Evolutionary conservation across 768 basidiomycete species (phyloP), one percentile per base, ranked within the genome.

Genomic region (Auricularia cornea): DNA sequence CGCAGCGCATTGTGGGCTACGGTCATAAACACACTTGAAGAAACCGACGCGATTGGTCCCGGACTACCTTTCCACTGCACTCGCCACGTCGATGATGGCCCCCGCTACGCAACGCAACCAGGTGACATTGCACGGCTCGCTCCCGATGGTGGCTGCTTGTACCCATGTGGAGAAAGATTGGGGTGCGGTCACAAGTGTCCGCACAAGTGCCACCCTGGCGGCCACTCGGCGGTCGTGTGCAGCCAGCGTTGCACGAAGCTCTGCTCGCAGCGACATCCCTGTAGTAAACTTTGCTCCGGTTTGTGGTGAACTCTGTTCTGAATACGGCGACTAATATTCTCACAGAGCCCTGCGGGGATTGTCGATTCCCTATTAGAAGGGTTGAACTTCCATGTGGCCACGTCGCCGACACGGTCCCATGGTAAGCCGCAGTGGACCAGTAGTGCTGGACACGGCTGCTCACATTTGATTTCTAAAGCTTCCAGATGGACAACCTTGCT

Each of bases 121-220:
- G 85, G 82, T 2, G 72, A 79, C 64, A 75, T 89, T 0, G 72
- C 78, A 2, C 68, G 72, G 12, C 65, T 82, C 30, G 81, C 88
- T 0, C 88, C 85, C 1, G 84, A 85, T 66, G 85, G 87, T 30
- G 87, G 88, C 2, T 89, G 88, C 69, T 72, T 87, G 60, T 73
- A 73, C n/a, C 76, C 81, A 3, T 89, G 88, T 64, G 78, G 79
- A 35, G 73, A 74, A 11, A 74, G 77, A 20, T 72, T 89, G 30
- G 71, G 73, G 26, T 89, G 88, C 66, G 88, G 88, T 2, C 88
- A 89, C 68, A 72, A 78, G 3, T 89, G 88, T 68, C 83, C 84
- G 0, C 85, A 78, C 64, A 83, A 83, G 83, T 88, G 87, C 63
- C 86, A 88, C 64, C 77, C 81, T 0, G 87, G 86, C 59, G 78